These are phyloP conservation scores for Mycena olivaceomarginata DNA, from an alignment of 768 basidiomycete species.

Conservation along the genomic window DNA sequence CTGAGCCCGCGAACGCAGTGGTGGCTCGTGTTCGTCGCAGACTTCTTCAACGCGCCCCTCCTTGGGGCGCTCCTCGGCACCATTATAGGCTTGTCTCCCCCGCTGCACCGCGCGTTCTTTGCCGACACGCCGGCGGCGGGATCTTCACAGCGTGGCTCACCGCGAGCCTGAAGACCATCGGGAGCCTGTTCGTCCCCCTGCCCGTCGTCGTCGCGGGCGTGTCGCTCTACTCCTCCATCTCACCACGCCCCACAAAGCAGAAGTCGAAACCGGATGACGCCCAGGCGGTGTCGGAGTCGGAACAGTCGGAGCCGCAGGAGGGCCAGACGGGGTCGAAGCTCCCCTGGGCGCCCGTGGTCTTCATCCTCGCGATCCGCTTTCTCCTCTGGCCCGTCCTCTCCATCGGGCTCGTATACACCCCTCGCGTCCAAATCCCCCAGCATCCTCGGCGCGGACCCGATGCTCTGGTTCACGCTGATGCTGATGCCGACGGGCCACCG, in stretches of 20 bases:
- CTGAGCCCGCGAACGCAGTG: background rate
- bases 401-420: background rate
- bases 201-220: background rate
- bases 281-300: no score
- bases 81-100: background rate
- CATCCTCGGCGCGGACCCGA: background rate
- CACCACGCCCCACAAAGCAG: no score
- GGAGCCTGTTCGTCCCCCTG: background rate
- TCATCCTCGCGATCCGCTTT: background rate
- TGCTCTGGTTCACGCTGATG: slow-evolving; percentile 1
- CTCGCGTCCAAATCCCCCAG: background rate
- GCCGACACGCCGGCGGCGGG: background rate
- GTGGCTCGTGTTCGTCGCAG: background rate
- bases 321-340: background rate
- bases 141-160: slow-evolving; percentile 1
- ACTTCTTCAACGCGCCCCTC: background rate
- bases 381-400: background rate
- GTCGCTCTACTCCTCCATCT: background rate
- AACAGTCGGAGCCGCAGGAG: no score
- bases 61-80: background rate
- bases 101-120: background rate
- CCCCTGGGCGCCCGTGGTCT: background rate
- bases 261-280: no score
- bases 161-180: background rate
- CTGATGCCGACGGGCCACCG: slow-evolving; percentile 1